Evolutionary conservation across 2,329 filamentous ascomycete species (phyloP).

Genomic region (Triangularia verruculosa): DNA sequence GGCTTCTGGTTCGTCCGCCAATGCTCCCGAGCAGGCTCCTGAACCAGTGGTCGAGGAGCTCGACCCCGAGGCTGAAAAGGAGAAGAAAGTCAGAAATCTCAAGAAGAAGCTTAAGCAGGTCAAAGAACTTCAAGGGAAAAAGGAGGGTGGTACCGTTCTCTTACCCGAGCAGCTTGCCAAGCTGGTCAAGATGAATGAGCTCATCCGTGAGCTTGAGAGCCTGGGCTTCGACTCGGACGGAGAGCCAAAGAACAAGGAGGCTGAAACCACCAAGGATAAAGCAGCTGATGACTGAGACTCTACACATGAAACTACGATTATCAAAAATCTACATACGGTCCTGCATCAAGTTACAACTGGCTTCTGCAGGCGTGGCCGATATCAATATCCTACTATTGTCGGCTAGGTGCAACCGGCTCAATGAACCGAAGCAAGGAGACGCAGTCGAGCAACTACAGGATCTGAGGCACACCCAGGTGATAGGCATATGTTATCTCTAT

Average conservation of each 20-base stretch:
- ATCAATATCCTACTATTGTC: not conserved
- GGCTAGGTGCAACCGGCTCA: not conserved
- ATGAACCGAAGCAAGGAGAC: not conserved
- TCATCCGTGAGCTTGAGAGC: constrained; percentile 80
- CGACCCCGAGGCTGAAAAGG: constrained; percentile 73
- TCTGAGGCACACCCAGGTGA: not conserved
- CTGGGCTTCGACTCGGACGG: constrained; percentile 82
- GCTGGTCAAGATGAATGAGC: constrained; percentile 93
- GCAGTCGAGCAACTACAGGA: not conserved
- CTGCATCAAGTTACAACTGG: not conserved
- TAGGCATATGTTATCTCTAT: not conserved
- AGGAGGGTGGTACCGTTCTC: constrained; percentile 77
- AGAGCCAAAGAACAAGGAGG: constrained; percentile 46
- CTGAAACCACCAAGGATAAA: constrained; percentile 4
- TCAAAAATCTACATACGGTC: not conserved
- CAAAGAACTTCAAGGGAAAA: constrained; percentile 84
- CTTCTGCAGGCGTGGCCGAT: not conserved
- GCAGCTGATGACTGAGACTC: not conserved
- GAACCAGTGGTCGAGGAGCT: constrained; percentile 42
- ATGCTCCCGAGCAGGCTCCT: constrained; percentile 37
- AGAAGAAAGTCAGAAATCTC: constrained; percentile 89
- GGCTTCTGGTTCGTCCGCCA: constrained; percentile 63
- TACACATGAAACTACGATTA: not conserved
- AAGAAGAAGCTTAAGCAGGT: constrained; percentile 96
- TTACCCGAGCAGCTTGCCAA: constrained; percentile 96